These are phyloP conservation scores for Coniferiporia sulphurascens DNA, from an alignment of 1,284 basidiomycete genomes.

Conservation along the genomic window DNA sequence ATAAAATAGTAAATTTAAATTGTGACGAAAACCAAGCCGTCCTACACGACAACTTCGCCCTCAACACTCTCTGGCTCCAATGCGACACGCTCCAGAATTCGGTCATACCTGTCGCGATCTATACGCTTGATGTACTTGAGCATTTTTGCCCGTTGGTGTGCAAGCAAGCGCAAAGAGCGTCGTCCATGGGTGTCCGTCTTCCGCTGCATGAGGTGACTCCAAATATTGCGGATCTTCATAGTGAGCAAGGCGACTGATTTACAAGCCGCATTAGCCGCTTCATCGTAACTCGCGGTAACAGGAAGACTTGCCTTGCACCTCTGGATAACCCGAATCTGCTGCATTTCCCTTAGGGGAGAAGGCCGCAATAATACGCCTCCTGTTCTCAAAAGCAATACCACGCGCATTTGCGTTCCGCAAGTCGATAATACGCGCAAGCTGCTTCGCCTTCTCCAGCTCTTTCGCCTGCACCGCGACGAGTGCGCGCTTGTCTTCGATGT, in stretches of 20 bases:
- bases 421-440: conserved; percentile 73
- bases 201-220: conserved; percentile 64
- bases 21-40: background rate
- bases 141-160: conserved; percentile 81
- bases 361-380: conserved; percentile 69
- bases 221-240: conserved; percentile 79
- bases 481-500: conserved; percentile 1
- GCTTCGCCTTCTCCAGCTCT: conserved; percentile 57
- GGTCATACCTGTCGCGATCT: conserved; percentile 70
- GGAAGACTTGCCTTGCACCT: conserved; percentile 77
- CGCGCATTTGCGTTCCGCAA: conserved; percentile 82
- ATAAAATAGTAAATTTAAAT: background rate
- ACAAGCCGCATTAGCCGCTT: conserved; percentile 8
- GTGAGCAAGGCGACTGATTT: conserved; percentile 79
- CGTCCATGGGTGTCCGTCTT: conserved; percentile 80
- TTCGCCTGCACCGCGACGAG: conserved; percentile 25
- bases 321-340: conserved; percentile 77
- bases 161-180: conserved; percentile 65
- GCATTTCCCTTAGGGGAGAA: conserved; percentile 69
- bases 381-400: conserved; percentile 85
- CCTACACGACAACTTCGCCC: conserved; percentile 73
- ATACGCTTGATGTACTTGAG: conserved; percentile 75
- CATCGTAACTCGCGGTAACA: conserved; percentile 4
- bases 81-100: conserved; percentile 69
- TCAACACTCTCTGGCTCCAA: conserved; percentile 80